These are phyloP conservation scores for Zymoseptoria passerinii DNA, from an alignment of 2,329 filamentous ascomycete genomes.

Conservation along the genomic window DNA sequence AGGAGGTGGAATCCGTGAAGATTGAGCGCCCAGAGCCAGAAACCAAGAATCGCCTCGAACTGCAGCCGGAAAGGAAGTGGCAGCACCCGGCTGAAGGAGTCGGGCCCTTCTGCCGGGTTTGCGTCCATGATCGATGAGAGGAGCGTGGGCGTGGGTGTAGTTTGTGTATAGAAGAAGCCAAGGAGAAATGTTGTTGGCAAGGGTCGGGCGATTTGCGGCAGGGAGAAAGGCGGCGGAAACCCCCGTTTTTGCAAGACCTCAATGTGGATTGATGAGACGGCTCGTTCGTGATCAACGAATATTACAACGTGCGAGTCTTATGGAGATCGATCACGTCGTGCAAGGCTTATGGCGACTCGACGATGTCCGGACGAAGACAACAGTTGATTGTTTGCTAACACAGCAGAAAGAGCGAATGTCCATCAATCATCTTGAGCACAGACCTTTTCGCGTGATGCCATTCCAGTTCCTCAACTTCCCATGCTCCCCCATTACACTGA, in stretches of 20 bases:
- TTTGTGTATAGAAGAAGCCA: background rate
- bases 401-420: no score
- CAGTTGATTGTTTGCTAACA: no score
- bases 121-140: conserved; percentile 5
- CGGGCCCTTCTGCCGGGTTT: conserved; percentile 44
- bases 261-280: background rate
- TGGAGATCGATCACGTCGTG: background rate
- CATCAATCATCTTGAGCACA: no score
- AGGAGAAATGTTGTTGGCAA: background rate
- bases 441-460: no score
- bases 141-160: background rate
- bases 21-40: conserved; percentile 93
- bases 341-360: background rate
- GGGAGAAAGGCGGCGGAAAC: background rate
- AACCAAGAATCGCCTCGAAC: conserved; percentile 73
- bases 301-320: background rate
- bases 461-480: no score
- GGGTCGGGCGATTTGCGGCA: background rate
- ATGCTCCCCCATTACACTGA: no score
- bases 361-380: background rate
- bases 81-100: conserved; percentile 78
- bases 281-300: background rate
- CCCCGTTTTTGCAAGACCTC: background rate
- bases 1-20: conserved; percentile 73
- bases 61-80: conserved; percentile 86